Evolutionary conservation across 2,329 filamentous ascomycete species (phyloP), one percentile per base, ranked within the genome.

Genomic region (Trichoderma citrinoviride): DNA sequence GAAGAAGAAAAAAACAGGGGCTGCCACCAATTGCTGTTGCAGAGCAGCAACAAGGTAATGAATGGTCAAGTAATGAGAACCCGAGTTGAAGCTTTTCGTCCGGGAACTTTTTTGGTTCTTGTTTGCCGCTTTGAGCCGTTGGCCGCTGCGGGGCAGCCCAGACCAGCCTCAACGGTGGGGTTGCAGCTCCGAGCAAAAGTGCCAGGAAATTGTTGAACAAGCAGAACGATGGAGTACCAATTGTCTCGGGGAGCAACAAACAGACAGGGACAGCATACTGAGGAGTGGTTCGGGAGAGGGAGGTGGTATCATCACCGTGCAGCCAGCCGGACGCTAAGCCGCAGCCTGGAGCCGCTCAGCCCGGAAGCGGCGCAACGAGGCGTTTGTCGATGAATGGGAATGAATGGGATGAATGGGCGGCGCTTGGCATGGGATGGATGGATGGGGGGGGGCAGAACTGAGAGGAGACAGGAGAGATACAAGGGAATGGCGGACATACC

Each of bases 71-170:
- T 47, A 33, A 33, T 33, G 29, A 33, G 29, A 33, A 52, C 33
- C 19, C 15, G 6, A 19, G 37, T 5, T 25, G 10, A 17, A 57
- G 41, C 25, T 46, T 25, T 57, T 44, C 8, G 7, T 37, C 40
- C 41, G 44, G 33, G 44, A 12, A 37, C 33, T 37, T 37, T 37
- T 37, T 37, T 37, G 27, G 7, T 5, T 7, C 27, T 29, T 29
- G 33, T 37, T 37, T 37, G 33, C 49, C 58, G 58, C 58, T n/a
- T 54, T 61, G 49, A 61, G 49, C 58, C 49, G 58, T 25, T 37
- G 40, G 29, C 56, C 49, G 49, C 29, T 25, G 58, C 40, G 58
- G 58, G 58, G 58, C 58, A 29, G 46, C 46, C 43, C 49, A 29
- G 46, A 46, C 15, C 27, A 37, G 47, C 46, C 21, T 49, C 14